phyloP scores from a whole-genome alignment of 139 green algal genomes.

The Chlamydomonas sphaeroides region DNA sequence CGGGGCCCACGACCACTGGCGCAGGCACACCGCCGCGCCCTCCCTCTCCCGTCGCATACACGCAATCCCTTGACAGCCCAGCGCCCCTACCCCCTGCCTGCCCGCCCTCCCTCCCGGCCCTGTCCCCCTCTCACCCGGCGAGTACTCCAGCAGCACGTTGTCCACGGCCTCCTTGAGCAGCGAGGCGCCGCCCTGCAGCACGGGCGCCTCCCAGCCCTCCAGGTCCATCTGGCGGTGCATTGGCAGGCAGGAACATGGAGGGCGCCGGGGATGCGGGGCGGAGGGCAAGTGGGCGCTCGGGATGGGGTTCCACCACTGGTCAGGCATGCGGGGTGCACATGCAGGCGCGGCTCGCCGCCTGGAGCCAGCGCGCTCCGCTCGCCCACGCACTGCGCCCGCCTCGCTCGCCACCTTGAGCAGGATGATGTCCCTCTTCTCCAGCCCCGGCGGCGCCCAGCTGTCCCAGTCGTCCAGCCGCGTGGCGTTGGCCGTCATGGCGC shows the following conservation, averaged over 20 bases:
- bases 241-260: too few relatives aligned
- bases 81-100: too few relatives aligned
- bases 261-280: not conserved
- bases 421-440: not conserved
- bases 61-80: not conserved
- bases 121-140: conserved; percentile 59
- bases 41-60: not conserved
- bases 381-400: too few relatives aligned
- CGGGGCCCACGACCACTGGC: too few relatives aligned
- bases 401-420: conserved; percentile 26
- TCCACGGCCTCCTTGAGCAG: conserved; percentile 7
- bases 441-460: conserved; percentile 6
- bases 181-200: conserved; percentile 40
- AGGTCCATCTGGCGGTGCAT: conserved; percentile 68
- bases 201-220: conserved; percentile 76
- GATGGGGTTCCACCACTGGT: too few relatives aligned
- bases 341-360: not conserved
- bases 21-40: too few relatives aligned
- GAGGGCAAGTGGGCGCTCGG: too few relatives aligned
- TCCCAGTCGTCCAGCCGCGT: conserved; percentile 34
- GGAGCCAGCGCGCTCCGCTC: not conserved
- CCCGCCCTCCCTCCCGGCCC: too few relatives aligned
- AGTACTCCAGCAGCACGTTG: conserved; percentile 77
- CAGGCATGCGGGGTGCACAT: not conserved
- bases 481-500: not conserved